Conservation (phyloP, 1,284 basidiomycete species). For the Trichosporon sp. region DNA sequence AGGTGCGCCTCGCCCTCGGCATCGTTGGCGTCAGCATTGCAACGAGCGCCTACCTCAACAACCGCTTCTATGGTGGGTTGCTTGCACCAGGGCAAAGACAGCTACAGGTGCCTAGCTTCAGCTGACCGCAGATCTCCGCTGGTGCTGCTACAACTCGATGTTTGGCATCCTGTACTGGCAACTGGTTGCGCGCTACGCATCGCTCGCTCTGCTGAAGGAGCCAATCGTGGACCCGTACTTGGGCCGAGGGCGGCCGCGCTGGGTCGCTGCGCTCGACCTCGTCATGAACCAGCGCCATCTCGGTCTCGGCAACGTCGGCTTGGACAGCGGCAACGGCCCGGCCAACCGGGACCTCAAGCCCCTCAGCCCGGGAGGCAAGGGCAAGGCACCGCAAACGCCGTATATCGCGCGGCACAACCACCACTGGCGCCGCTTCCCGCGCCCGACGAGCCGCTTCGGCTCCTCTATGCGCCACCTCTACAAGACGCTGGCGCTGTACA, state of each 20-base stretch:
- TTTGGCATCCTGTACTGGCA: conserved; percentile 27
- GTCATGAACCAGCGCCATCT: conserved; percentile 36
- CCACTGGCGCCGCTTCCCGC: not conserved
- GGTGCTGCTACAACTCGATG: conserved; percentile 24
- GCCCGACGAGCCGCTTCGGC: conserved; percentile 20
- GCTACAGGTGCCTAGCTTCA: not conserved
- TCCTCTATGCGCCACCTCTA: conserved; percentile 28
- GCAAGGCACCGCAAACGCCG: not conserved
- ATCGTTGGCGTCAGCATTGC: not conserved
- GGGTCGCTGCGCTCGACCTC: conserved; percentile 30
- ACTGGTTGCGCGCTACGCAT: conserved; percentile 24
- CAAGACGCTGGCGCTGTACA: conserved; percentile 24
- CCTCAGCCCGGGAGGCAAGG: not conserved
- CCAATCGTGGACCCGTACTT: conserved; percentile 20
- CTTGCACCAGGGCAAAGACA: not conserved
- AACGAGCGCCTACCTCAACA: not conserved
- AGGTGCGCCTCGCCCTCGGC: not conserved
- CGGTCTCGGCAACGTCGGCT: conserved; percentile 27
- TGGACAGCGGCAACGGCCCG: conserved; percentile 13
- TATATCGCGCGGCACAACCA: not conserved
- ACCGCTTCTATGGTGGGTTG: not conserved
- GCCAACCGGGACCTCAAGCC: not conserved
- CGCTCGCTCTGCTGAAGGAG: not conserved
- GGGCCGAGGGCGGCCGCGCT: conserved; percentile 16
- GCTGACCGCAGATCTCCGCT: not conserved